Conservation (phyloP, 495 filamentous ascomycete species). For the Ramalina peruviana region DNA sequence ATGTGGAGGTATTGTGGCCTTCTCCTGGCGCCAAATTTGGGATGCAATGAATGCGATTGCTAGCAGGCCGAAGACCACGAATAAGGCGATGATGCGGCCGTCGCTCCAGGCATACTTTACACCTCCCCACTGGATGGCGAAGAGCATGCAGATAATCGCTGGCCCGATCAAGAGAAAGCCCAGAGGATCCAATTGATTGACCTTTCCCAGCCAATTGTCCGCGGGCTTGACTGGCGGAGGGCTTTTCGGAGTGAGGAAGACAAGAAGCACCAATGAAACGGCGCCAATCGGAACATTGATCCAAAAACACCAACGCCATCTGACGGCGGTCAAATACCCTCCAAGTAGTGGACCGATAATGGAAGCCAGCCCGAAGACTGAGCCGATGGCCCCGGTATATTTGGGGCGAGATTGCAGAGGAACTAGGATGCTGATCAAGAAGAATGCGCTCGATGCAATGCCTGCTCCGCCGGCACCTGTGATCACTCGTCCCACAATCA, state of each 20-base stretch:
- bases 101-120: conserved; percentile 36
- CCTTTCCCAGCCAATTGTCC: conserved; percentile 19
- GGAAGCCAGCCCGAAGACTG: conserved; percentile 13
- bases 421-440: conserved; percentile 29
- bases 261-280: conserved; percentile 33
- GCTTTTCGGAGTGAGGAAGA: conserved; percentile 30
- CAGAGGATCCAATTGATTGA: conserved; percentile 39
- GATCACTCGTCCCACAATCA: conserved; percentile 20
- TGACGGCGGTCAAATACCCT: conserved; percentile 26
- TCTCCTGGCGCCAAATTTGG: conserved; percentile 33
- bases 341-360: conserved; percentile 42
- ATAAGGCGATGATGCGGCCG: conserved; percentile 34
- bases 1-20: conserved; percentile 48
- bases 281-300: conserved; percentile 44
- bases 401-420: conserved; percentile 31
- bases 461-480: conserved; percentile 16
- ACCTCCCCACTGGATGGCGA: conserved; percentile 16
- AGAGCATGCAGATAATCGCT: conserved; percentile 9
- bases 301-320: conserved; percentile 66
- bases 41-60: conserved; percentile 29
- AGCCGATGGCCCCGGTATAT: conserved; percentile 23
- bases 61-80: conserved; percentile 33
- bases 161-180: conserved; percentile 14
- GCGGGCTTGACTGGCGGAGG: conserved; percentile 23
- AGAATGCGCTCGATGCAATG: conserved; percentile 11